Percentiles rank a stretch among this genome's conserved stretches.
Evolutionary conservation across 164 flowering plant species (phyloP).

Genomic region (Berberis thunbergii): DNA sequence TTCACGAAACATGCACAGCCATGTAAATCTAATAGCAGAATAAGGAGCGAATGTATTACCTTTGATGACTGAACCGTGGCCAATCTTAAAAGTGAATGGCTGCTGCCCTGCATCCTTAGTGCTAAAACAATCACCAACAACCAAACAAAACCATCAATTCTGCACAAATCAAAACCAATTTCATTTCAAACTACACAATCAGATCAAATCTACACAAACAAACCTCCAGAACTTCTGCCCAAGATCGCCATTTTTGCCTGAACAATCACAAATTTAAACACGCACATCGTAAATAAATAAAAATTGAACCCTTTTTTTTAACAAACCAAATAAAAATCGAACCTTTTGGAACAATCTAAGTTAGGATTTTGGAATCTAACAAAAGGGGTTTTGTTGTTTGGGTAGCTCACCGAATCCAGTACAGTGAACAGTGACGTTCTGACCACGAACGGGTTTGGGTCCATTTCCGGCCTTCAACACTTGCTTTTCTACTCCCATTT

Average conservation of each 20-base stretch:
- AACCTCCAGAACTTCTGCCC: slow-evolving; percentile 89
- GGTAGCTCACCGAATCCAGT: background rate
- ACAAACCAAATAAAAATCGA: no score
- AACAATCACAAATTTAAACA: slow-evolving; percentile 6
- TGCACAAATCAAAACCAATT: background rate
- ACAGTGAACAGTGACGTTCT: slow-evolving; percentile 1
- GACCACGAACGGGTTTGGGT: background rate
- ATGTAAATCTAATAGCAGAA: no score
- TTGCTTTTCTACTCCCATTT: slow-evolving; percentile 1
- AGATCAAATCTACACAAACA: background rate
- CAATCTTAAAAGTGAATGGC: slow-evolving; percentile 77
- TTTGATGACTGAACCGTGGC: slow-evolving; percentile 77
- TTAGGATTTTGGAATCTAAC: background rate
- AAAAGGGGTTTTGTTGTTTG: background rate
- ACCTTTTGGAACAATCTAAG: background rate
- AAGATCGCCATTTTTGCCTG: slow-evolving; percentile 85
- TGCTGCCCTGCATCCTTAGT: slow-evolving; percentile 93
- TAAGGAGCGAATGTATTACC: slow-evolving; percentile 27
- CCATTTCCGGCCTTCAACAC: background rate
- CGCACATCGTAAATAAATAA: no score
- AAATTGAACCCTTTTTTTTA: no score
- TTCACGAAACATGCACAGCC: no score
- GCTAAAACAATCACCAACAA: slow-evolving; percentile 24
- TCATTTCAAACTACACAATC: background rate
- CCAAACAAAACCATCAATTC: slow-evolving; percentile 2